Percentiles rank a stretch among this genome's conserved stretches.
These are phyloP conservation scores for Fagus sylvatica DNA, from an alignment of 306 rosid species.

Conservation along the genomic window DNA sequence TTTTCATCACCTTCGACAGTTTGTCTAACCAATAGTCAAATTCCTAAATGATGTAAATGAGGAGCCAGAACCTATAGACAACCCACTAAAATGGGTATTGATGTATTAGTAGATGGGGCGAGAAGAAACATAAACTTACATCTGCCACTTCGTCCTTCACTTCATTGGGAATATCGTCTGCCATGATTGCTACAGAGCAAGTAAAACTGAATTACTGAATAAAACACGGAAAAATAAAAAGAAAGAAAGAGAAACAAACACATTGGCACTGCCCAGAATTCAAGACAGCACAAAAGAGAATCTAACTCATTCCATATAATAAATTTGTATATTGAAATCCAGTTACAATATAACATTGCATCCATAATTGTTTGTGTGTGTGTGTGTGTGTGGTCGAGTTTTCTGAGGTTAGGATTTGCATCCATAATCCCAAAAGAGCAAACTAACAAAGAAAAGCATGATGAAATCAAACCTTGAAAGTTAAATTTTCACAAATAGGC, in stretches of 20 bases:
- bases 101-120: background rate
- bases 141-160: conserved; percentile 65
- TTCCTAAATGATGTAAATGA: background rate
- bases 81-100: too few relatives aligned
- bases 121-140: conserved; percentile 34
- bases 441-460: too few relatives aligned
- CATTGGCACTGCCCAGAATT: background rate
- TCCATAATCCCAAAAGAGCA: too few relatives aligned
- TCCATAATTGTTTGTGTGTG: too few relatives aligned
- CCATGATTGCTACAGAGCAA: conserved; percentile 57
- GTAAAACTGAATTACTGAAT: background rate
- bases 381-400: too few relatives aligned
- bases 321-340: background rate
- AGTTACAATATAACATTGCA: too few relatives aligned
- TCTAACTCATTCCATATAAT: background rate
- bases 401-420: too few relatives aligned
- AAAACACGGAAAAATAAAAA: background rate
- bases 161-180: conserved; percentile 54
- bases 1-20: background rate
- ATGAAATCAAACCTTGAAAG: too few relatives aligned
- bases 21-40: background rate
- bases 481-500: too few relatives aligned
- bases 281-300: background rate
- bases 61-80: too few relatives aligned
- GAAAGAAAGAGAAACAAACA: background rate